Base-by-base conservation (phyloP, 345 rosid genomes). In the Salix exigua region DNA sequence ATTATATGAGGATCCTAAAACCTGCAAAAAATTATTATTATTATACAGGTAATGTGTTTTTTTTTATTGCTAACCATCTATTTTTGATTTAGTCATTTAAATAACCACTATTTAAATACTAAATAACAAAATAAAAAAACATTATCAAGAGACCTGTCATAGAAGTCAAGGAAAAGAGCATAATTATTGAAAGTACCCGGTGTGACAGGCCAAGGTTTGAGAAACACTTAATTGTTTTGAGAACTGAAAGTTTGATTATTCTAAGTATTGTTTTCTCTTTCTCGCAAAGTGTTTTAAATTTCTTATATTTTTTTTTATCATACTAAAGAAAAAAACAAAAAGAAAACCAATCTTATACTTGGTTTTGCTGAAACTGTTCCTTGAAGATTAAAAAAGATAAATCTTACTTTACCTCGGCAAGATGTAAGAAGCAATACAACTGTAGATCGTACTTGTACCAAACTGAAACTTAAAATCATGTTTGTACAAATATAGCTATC, bases 1-100 rank as follows among this genome's bases (percentile, higher is more conserved):
- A 11, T 42, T 2, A 10, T 10, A 0, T 0, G 12, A 9, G 44
- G 14, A 0, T 11, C 14, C 13, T 0, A 10, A 40, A 40, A 40
- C 44, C 3, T 40, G 0, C 2, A 40, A 10, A 40, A 0, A 40
- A 9, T 2, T 9, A 9, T 40, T 9, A 38, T 38, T 38, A 40
- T 40, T 9, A 2, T 40, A 0, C 3, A 2, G 2, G 12, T 9
- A 40, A 2, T 40, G 3, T 0, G 7, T 33, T 1, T 40, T 30
- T 40, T 38, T 38, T 2, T 2, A 9, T 2, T 0, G 0, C 13
- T 40, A 40, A 40, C 11, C 2, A 40, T 40, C 0, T 9, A 10
- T 11, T 9, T 40, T 9, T 40, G 0, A 40, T 2, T 40, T 40
- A 0, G 11, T 8, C 12, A 2, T 9, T 2, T 40, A 2, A 42